Evolutionary conservation across 163 green algal species (phyloP).

Genomic region (Scenedesmus sp.): DNA sequence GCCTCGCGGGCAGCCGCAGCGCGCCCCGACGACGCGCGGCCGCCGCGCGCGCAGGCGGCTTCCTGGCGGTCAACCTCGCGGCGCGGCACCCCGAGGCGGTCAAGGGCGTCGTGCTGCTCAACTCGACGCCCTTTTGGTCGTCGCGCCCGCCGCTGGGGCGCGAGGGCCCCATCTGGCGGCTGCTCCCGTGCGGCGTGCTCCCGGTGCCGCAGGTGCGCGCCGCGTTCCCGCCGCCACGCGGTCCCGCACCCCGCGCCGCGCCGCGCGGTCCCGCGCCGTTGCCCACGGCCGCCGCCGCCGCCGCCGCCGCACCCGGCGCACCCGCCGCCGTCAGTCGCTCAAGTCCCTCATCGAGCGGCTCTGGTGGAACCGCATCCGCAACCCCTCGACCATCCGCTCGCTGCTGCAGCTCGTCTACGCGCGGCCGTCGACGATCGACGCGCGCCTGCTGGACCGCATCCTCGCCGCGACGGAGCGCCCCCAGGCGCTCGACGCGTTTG

Average conservation of each 20-base stretch:
- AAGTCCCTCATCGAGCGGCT: conserved; percentile 47
- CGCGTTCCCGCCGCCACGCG: not conserved
- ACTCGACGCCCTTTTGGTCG: conserved; percentile 80
- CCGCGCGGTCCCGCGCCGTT: not conserved
- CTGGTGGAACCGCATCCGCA: conserved; percentile 61
- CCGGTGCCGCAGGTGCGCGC: conserved; percentile 53
- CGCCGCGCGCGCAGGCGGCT: conserved; percentile 40
- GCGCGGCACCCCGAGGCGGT: conserved; percentile 45
- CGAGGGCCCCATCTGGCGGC: conserved; percentile 40
- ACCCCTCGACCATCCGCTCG: conserved; percentile 51
- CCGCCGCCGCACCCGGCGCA: not conserved
- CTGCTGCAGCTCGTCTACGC: conserved; percentile 70
- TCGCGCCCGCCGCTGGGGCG: conserved; percentile 49
- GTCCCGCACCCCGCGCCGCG: conserved; percentile 20
- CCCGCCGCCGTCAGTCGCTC: not conserved
- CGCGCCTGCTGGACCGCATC: conserved; percentile 50
- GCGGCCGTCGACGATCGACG: conserved; percentile 42
- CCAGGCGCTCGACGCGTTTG: conserved; percentile 71
- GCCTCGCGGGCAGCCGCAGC: not conserved
- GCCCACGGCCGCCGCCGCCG: not conserved
- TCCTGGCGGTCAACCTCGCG: conserved; percentile 52
- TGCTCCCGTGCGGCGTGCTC: conserved; percentile 46
- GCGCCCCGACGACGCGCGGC: not conserved
- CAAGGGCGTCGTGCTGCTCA: conserved; percentile 72
- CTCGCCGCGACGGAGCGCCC: conserved; percentile 70